Conservation (phyloP, 768 basidiomycete species). For the Termitomyces sp. region DNA sequence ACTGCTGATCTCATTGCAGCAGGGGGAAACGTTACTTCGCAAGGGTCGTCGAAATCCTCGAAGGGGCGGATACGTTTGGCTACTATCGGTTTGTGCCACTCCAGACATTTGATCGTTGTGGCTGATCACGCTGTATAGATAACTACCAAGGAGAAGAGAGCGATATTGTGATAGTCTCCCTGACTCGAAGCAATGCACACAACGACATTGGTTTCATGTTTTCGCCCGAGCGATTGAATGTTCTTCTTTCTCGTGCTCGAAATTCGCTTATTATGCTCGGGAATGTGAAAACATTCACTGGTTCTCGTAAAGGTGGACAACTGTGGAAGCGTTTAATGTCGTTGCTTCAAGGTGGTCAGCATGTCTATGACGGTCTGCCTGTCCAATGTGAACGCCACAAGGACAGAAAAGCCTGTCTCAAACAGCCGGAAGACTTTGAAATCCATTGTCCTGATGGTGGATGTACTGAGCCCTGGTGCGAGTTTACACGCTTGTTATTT, state of each 20-base stretch:
- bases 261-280: conserved; percentile 63
- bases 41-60: conserved; percentile 20
- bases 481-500: not conserved
- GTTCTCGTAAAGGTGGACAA: not conserved
- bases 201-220: conserved; percentile 69
- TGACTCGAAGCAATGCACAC: conserved; percentile 53
- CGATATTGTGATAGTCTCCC: conserved; percentile 55
- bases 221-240: conserved; percentile 64
- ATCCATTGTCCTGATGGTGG: not conserved
- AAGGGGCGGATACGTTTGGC: conserved; percentile 37
- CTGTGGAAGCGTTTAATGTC: not conserved
- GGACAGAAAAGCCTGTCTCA: not conserved
- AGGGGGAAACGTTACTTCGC: not conserved
- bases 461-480: not conserved
- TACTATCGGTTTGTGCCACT: not conserved
- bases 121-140: conserved; percentile 32
- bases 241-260: conserved; percentile 64
- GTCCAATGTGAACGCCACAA: not conserved
- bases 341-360: not conserved
- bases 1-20: not conserved
- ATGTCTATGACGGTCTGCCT: not conserved
- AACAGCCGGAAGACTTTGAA: not conserved
- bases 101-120: not conserved
- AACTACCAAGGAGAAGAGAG: conserved; percentile 78
- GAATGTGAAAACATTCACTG: conserved; percentile 39